phyloP scores from a whole-genome alignment of 176 grass and related monocot species.

The Oryza brachyantha region DNA sequence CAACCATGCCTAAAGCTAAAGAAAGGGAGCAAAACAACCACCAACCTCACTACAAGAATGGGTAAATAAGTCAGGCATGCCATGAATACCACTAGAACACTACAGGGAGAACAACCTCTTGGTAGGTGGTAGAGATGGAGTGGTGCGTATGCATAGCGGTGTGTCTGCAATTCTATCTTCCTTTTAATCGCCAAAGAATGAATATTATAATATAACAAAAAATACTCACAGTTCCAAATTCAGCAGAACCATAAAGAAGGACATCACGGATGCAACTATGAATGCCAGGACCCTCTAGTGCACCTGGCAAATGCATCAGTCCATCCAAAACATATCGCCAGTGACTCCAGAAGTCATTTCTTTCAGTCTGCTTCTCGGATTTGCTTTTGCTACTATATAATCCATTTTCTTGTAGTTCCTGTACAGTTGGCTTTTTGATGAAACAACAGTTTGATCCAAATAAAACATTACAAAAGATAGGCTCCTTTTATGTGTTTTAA shows the following conservation, averaged over 20 bases:
- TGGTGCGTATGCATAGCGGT: not conserved
- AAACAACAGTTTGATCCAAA: conserved; percentile 16
- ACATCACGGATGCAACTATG: conserved; percentile 56
- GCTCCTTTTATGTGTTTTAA: conserved; percentile 2
- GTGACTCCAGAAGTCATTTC: conserved; percentile 40
- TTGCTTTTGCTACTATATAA: conserved; percentile 22
- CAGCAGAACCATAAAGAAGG: conserved; percentile 36
- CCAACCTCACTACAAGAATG: not conserved
- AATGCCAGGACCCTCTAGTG: conserved; percentile 59
- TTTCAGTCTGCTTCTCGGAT: conserved; percentile 33
- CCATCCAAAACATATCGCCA: conserved; percentile 58
- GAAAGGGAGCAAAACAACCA: not conserved
- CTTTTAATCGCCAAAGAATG: not conserved
- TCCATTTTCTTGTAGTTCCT: conserved; percentile 7
- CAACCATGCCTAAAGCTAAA: not conserved
- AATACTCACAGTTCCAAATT: conserved; percentile 36
- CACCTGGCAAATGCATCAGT: conserved; percentile 47
- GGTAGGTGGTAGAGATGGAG: not conserved
- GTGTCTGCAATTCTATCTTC: not conserved
- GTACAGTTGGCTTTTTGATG: conserved; percentile 26
- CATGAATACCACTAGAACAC: not conserved
- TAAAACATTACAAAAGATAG: conserved; percentile 19
- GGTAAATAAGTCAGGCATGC: not conserved
- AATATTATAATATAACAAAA: conserved; percentile 9
- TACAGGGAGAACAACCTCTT: not conserved